Evolutionary conservation across 2,329 filamentous ascomycete species (phyloP), one percentile per base, ranked within the genome.

Genomic region (Proliferodiscus dingleyae): DNA sequence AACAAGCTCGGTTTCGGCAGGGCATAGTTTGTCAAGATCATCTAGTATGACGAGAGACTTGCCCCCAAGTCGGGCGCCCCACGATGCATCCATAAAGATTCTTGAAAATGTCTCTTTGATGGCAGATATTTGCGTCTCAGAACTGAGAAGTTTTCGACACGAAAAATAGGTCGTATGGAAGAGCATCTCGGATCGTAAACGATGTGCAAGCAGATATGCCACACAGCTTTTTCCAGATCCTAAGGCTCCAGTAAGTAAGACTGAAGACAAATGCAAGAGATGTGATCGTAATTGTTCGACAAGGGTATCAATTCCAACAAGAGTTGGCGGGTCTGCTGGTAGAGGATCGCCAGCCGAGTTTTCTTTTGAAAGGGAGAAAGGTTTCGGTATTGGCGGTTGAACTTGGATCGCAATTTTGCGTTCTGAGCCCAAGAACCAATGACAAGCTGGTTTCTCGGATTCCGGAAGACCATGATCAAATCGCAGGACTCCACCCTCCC

Each of bases 1-100:
- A 65, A 96, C 89, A 10, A 98, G 74, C 64, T 98, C 93, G 0
- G 90, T 96, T 67, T 98, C 94, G 1, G 83, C 85, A 0, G 93
- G 91, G 61, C 91, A 97, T 1, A 98, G 73, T 60, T 88, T 89
- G 66, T 98, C 93, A 5, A 98, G 69, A 60, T 98, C 93, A 61
- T 98, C 93, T 2, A 98, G 72, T 39, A 98, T 80, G 16, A 98
- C 87, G 2, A 97, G 64, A 0, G 90, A 80, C 51, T 81, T 83
- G 4, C 93, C 93, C 18, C 89, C 90, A 1, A 93, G 75, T 49
- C 91, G 78, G 28, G 91, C 88, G 29, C 88, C 89, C 93, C 93
- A 98, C 33, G 87, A 85, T 3, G 93, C 93, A 16, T 81, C 78
- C 73, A 93, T 89, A 63, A 98, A 97, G 2, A 95, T 68, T 13